Conservation (phyloP, 2,329 filamentous ascomycete genomes). For the Fusarium concolor region DNA sequence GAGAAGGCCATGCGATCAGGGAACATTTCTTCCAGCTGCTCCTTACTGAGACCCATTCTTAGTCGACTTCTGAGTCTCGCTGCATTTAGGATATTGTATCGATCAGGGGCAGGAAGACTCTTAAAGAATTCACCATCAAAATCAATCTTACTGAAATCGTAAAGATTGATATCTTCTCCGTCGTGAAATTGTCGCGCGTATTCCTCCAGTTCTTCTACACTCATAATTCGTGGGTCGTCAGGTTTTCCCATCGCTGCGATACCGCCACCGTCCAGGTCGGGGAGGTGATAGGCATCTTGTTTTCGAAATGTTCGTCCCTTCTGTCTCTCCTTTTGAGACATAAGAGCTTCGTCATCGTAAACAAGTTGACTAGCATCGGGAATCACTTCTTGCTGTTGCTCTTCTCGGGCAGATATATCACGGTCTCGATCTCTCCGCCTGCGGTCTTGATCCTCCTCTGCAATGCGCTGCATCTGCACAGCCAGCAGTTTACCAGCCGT, state of each 20-base stretch:
- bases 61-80: constrained; percentile 87
- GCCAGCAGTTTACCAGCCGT: constrained; percentile 93
- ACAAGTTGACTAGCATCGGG: constrained; percentile 77
- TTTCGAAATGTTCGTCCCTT: constrained; percentile 84
- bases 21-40: constrained; percentile 96
- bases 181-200: constrained; percentile 93
- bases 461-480: constrained; percentile 91
- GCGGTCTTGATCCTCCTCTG: constrained; percentile 84
- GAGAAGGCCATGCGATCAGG: constrained; percentile 98
- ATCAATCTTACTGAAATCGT: constrained; percentile 99
- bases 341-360: constrained; percentile 90
- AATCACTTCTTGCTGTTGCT: constrained; percentile 72
- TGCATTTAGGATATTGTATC: constrained; percentile 97
- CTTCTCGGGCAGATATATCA: constrained; percentile 53
- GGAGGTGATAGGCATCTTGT: constrained; percentile 94
- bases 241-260: constrained; percentile 88
- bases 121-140: constrained; percentile 96
- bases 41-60: constrained; percentile 95
- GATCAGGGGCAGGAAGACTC: constrained; percentile 87
- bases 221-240: constrained; percentile 97
- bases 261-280: constrained; percentile 80
- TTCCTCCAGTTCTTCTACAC: constrained; percentile 89
- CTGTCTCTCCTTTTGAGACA: constrained; percentile 80
- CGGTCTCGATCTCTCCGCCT: constrained; percentile 63
- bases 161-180: constrained; percentile 90